phyloP scores from a whole-genome alignment of 1,284 basidiomycete genomes.

The Heterobasidion parviporum region DNA sequence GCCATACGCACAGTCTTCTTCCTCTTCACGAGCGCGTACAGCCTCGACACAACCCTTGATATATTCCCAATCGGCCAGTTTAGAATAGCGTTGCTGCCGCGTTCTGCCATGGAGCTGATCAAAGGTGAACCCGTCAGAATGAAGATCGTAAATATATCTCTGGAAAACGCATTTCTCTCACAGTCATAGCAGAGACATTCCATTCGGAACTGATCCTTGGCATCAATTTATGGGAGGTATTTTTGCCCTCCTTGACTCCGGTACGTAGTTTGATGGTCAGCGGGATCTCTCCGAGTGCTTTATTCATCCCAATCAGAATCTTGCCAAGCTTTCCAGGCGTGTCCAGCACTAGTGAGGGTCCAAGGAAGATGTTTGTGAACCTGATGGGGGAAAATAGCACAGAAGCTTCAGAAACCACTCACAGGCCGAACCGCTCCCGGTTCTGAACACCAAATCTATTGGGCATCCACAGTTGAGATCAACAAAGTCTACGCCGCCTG shows the following conservation, averaged over 20 bases:
- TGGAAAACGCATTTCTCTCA: constrained; percentile 22
- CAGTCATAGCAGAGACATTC: constrained; percentile 76
- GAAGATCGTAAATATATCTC: background rate
- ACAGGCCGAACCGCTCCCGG: constrained; percentile 86
- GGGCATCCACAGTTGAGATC: constrained; percentile 97
- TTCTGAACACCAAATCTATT: constrained; percentile 92
- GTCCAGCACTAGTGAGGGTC: constrained; percentile 60
- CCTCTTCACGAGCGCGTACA: constrained; percentile 71
- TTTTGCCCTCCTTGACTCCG: constrained; percentile 81
- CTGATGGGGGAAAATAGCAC: background rate
- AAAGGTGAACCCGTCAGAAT: background rate
- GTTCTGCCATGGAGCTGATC: constrained; percentile 85
- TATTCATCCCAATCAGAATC: constrained; percentile 89
- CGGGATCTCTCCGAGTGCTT: constrained; percentile 85
- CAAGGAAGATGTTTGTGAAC: background rate
- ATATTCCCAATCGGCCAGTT: constrained; percentile 86
- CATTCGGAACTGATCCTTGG: constrained; percentile 76
- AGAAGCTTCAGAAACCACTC: constrained; percentile 16
- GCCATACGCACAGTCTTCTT: constrained; percentile 57
- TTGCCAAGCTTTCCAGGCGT: constrained; percentile 76
- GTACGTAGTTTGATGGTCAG: constrained; percentile 94
- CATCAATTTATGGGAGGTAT: constrained; percentile 90
- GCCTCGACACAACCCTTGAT: constrained; percentile 82
- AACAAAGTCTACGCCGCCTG: constrained; percentile 74
- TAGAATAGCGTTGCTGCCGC: constrained; percentile 84